Evolutionary conservation across 129 eudicot genomes (phyloP).

Genomic region (Flaveria ramosissima): DNA sequence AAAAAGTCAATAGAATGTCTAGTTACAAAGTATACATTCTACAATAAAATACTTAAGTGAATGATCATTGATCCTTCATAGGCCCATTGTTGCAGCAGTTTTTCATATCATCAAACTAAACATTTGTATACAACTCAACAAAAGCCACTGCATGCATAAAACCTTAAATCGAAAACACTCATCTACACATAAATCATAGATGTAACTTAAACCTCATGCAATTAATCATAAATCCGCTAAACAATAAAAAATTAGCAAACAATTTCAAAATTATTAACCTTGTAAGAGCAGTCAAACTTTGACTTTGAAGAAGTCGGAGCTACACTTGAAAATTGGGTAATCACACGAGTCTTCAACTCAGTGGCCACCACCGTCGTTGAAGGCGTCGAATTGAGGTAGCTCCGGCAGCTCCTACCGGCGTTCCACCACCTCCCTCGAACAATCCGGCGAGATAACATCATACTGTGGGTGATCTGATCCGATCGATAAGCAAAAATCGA

Average conservation of each 20-base stretch:
- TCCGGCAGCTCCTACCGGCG: slow-evolving; percentile 35
- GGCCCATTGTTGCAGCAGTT: no score
- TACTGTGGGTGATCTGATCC: slow-evolving; percentile 19
- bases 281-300: slow-evolving; percentile 35
- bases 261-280: slow-evolving; percentile 16
- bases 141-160: slow-evolving; percentile 6
- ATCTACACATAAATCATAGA: slow-evolving; percentile 2
- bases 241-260: background rate
- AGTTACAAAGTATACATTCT: background rate
- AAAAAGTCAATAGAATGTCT: background rate
- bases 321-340: slow-evolving; percentile 19
- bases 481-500: background rate
- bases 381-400: slow-evolving; percentile 31
- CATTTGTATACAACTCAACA: background rate
- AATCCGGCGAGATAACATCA: slow-evolving; percentile 60
- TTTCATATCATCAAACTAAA: background rate
- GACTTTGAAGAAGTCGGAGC: slow-evolving; percentile 21
- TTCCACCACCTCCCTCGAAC: slow-evolving; percentile 32
- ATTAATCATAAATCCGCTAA: background rate
- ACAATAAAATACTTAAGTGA: background rate
- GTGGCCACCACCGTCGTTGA: slow-evolving; percentile 18
- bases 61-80: no score
- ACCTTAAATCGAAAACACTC: background rate
- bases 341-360: background rate
- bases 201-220: background rate